These are phyloP conservation scores for Schizothecium vesticola DNA, from an alignment of 495 filamentous ascomycete genomes.

Conservation along the genomic window DNA sequence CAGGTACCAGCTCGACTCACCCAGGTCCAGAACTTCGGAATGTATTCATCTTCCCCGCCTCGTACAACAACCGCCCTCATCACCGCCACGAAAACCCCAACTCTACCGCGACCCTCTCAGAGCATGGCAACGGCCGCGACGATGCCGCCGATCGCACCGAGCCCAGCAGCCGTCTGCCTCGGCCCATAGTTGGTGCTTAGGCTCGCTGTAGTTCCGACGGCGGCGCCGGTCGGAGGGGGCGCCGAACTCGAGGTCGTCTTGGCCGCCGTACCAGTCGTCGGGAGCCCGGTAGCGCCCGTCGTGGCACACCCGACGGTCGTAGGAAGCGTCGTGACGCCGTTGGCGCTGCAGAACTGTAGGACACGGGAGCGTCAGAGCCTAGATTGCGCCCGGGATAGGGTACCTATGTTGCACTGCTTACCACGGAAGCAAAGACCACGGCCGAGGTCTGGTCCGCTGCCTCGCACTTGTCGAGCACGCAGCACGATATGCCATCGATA, in stretches of 20 bases:
- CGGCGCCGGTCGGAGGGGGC: slow-evolving; percentile 11
- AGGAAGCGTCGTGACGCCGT: slow-evolving; percentile 33
- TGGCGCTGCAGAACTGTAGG: slow-evolving; percentile 28
- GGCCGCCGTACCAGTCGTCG: slow-evolving; percentile 16
- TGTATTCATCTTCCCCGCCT: not conserved
- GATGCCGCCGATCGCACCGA: slow-evolving; percentile 31
- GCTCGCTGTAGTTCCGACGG: slow-evolving; percentile 6
- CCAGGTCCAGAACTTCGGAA: not conserved
- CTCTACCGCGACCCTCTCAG: slow-evolving; percentile 8
- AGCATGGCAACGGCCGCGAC: slow-evolving; percentile 29
- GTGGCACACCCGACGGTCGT: slow-evolving; percentile 29
- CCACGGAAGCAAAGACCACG: slow-evolving; percentile 26
- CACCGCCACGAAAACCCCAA: not conserved
- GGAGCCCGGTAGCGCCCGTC: slow-evolving; percentile 21
- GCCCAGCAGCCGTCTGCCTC: slow-evolving; percentile 22
- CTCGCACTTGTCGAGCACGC: slow-evolving; percentile 53
- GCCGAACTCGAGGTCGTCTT: slow-evolving; percentile 19
- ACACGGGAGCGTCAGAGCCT: not conserved
- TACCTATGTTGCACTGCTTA: slow-evolving; percentile 5
- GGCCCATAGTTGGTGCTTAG: slow-evolving; percentile 22
- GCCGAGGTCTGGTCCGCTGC: slow-evolving; percentile 47
- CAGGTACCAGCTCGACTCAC: not conserved
- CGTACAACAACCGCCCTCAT: not conserved
- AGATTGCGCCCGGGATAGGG: not conserved
- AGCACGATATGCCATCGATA: slow-evolving; percentile 61